Evolutionary conservation across 2,329 filamentous ascomycete genomes (phyloP).

Genomic region (Dothideomycetes sp.): DNA sequence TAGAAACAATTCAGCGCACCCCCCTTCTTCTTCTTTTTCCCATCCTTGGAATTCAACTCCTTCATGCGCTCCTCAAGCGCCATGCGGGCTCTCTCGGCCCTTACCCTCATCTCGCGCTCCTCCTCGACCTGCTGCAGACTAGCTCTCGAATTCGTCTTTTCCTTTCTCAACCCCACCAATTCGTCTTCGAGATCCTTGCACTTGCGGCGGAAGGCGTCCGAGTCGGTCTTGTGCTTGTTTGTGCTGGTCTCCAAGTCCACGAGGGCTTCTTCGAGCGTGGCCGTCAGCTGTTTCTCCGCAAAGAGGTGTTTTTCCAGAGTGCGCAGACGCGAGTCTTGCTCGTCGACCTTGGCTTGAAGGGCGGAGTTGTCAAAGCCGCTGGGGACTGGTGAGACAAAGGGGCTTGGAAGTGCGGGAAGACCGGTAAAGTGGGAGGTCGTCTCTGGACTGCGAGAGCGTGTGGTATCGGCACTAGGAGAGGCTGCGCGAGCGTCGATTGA

Average conservation of each 20-base stretch:
- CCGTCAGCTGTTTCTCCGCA: slow-evolving; percentile 91
- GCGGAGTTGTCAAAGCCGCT: slow-evolving; percentile 54
- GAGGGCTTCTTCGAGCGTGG: slow-evolving; percentile 88
- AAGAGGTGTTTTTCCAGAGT: slow-evolving; percentile 95
- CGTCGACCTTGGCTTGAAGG: slow-evolving; percentile 73
- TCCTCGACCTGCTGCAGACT: slow-evolving; percentile 87
- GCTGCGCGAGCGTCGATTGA: slow-evolving; percentile 33
- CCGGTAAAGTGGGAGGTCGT: too few relatives aligned
- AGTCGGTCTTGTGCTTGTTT: slow-evolving; percentile 83
- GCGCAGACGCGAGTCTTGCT: slow-evolving; percentile 87
- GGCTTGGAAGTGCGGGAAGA: slow-evolving; percentile 47
- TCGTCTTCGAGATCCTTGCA: slow-evolving; percentile 64
- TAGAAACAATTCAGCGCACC: slow-evolving; percentile 96
- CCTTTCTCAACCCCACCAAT: too few relatives aligned
- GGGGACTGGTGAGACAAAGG: slow-evolving; percentile 56
- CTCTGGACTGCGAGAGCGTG: too few relatives aligned
- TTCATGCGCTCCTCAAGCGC: slow-evolving; percentile 80
- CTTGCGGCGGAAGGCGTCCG: slow-evolving; percentile 84
- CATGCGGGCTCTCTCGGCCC: slow-evolving; percentile 77
- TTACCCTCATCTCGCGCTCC: slow-evolving; percentile 82
- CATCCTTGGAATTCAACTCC: slow-evolving; percentile 67
- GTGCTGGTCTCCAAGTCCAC: slow-evolving; percentile 86
- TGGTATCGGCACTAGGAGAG: too few relatives aligned
- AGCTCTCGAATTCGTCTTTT: slow-evolving; percentile 44
- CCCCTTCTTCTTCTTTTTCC: slow-evolving; percentile 68